These are phyloP conservation scores for Diaporthe vaccinii DNA, from an alignment of 2,329 filamentous ascomycete genomes.

Conservation along the genomic window DNA sequence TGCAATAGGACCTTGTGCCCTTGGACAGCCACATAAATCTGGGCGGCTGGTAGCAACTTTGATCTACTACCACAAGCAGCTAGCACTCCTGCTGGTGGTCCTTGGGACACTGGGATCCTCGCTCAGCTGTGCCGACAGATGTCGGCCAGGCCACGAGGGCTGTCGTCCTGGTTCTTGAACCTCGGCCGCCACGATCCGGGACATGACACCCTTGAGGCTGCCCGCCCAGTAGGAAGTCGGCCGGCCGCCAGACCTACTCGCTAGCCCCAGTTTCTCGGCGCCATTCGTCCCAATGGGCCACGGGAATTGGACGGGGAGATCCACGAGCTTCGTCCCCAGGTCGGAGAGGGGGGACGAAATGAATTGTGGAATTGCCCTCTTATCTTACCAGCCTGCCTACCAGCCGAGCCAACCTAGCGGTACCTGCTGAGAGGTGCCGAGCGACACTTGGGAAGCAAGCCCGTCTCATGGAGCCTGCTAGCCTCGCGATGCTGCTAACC, in stretches of 20 bases:
- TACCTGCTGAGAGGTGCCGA: slow-evolving; percentile 18
- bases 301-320: slow-evolving; percentile 19
- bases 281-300: slow-evolving; percentile 23
- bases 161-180: neutral
- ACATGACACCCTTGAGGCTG: slow-evolving; percentile 1
- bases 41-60: neutral
- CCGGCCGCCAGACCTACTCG: slow-evolving; percentile 9
- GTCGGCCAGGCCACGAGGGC: neutral
- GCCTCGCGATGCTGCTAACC: slow-evolving; percentile 31
- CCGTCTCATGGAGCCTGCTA: slow-evolving; percentile 27
- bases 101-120: neutral
- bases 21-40: neutral
- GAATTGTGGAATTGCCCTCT: slow-evolving; percentile 22
- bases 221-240: slow-evolving; percentile 23
- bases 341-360: slow-evolving; percentile 5
- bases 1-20: neutral
- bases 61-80: neutral
- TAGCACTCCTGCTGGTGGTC: neutral
- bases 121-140: neutral
- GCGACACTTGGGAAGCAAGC: slow-evolving; percentile 1
- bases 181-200: slow-evolving; percentile 6
- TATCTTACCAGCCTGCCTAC: neutral
- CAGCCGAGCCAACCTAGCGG: neutral
- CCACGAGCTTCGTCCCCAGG: slow-evolving; percentile 20
- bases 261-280: slow-evolving; percentile 24